Percentiles rank a stretch among this genome's conserved stretches.
phyloP scores from a whole-genome alignment of 208 protist species.

The Trypanosoma lewisi region DNA sequence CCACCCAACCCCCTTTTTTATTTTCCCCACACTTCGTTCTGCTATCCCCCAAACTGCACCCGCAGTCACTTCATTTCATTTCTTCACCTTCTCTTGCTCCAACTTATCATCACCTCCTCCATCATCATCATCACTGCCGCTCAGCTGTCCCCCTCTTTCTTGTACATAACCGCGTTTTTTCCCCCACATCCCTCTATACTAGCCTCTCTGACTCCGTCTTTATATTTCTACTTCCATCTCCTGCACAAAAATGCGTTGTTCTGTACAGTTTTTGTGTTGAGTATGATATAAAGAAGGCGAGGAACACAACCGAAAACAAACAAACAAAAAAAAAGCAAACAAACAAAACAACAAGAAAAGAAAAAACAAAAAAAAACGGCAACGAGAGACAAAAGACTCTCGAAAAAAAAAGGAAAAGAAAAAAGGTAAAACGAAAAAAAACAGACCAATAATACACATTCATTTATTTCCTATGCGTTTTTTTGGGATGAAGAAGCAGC shows the following conservation, averaged over 20 bases:
- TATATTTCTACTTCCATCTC: neutral
- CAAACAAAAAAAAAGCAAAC: neutral
- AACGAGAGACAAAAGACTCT: neutral
- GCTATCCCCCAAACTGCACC: neutral
- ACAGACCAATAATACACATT: slow-evolving; percentile 12
- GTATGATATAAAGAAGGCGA: neutral
- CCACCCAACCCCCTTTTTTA: neutral
- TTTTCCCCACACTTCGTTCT: neutral
- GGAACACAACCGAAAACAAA: neutral
- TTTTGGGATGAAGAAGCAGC: slow-evolving; percentile 25
- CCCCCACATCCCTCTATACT: neutral
- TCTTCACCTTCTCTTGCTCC: neutral
- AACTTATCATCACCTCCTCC: neutral
- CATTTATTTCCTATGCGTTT: slow-evolving; percentile 12
- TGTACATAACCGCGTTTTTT: neutral
- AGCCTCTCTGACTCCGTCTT: neutral
- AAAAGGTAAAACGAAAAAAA: slow-evolving; percentile 28
- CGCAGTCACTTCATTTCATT: neutral
- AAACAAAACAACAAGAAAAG: slow-evolving; percentile 1
- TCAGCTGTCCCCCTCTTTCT: neutral
- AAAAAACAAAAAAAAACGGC: slow-evolving; percentile 12
- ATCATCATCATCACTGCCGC: neutral
- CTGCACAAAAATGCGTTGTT: neutral
- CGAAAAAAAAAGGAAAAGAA: slow-evolving; percentile 9
- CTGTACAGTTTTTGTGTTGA: neutral